Evolutionary conservation across 169 alveolate genomes (phyloP).

Genomic region (Plasmodium coatneyi): DNA sequence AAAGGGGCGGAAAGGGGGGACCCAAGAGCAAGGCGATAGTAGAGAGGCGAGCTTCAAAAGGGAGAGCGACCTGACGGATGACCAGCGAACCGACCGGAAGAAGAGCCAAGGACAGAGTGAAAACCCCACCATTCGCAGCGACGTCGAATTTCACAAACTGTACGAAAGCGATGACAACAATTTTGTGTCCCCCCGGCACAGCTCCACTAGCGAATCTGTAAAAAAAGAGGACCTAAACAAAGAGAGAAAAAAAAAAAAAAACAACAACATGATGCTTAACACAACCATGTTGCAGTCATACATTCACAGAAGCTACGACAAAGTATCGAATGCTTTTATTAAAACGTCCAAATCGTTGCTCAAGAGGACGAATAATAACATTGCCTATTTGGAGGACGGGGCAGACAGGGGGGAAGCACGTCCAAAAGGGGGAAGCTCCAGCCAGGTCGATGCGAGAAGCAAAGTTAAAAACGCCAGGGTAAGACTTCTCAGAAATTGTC

Average conservation of each 20-base stretch:
- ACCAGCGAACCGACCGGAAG: neutral
- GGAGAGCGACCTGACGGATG: neutral
- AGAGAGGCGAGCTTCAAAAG: neutral
- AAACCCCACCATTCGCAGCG: neutral
- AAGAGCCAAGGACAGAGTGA: neutral
- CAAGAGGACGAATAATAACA: neutral
- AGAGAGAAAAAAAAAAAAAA: neutral
- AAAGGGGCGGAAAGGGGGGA: neutral
- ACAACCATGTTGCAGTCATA: conserved; percentile 11
- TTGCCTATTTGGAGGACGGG: neutral
- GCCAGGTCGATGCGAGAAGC: neutral
- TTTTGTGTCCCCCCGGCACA: neutral
- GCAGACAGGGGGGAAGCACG: neutral
- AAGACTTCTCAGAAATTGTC: neutral
- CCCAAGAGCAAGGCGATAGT: neutral
- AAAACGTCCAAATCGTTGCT: conserved; percentile 22
- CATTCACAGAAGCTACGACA: conserved; percentile 30
- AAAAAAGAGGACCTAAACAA: neutral
- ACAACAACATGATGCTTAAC: conserved; percentile 12
- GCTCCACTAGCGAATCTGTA: neutral
- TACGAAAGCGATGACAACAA: neutral
- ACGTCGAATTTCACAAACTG: neutral
- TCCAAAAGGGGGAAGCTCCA: neutral
- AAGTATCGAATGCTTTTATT: conserved; percentile 35
- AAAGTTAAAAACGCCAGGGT: neutral